These are phyloP conservation scores for Xylariaceae sp. DNA, from an alignment of 2,329 filamentous ascomycete genomes.

Conservation along the genomic window DNA sequence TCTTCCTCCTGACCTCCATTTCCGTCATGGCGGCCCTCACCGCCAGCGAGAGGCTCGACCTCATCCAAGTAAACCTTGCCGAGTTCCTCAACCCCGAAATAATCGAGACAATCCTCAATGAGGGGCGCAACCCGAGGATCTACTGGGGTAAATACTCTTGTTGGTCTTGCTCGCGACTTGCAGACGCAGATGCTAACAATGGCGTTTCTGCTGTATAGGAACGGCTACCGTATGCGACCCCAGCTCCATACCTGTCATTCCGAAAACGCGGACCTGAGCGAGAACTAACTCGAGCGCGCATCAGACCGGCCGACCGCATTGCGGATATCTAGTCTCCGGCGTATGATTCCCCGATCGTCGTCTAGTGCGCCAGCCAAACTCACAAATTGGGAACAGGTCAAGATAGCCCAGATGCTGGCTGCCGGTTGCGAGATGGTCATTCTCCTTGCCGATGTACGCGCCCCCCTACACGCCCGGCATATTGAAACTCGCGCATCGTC, in stretches of 20 bases:
- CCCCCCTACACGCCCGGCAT: not conserved
- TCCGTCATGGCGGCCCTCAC: conserved; percentile 32
- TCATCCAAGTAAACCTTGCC: conserved; percentile 76
- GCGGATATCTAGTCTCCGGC: conserved; percentile 82
- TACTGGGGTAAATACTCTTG: conserved; percentile 67
- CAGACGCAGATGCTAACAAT: conserved; percentile 9
- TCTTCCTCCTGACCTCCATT: not conserved
- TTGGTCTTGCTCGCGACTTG: not conserved
- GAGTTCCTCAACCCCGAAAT: conserved; percentile 83
- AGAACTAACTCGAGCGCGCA: conserved; percentile 6
- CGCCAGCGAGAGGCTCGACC: conserved; percentile 60
- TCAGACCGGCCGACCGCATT: conserved; percentile 75
- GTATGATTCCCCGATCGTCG: conserved; percentile 5
- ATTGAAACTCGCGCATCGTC: not conserved
- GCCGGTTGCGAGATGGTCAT: conserved; percentile 81
- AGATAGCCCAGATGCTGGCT: conserved; percentile 81
- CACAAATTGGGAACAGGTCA: conserved; percentile 46
- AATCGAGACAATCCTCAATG: conserved; percentile 66
- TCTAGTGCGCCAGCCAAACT: not conserved
- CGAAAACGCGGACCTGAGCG: not conserved
- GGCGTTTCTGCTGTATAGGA: conserved; percentile 13
- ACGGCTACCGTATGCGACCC: conserved; percentile 68
- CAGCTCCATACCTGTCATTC: not conserved
- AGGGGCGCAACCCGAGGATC: conserved; percentile 68
- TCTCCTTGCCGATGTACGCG: conserved; percentile 63